A percentile compares a stretch with the other conserved stretches of the same genome.
phyloP scores from a whole-genome alignment of 1,284 basidiomycete species.

The Ceratobasidium papillatum region DNA sequence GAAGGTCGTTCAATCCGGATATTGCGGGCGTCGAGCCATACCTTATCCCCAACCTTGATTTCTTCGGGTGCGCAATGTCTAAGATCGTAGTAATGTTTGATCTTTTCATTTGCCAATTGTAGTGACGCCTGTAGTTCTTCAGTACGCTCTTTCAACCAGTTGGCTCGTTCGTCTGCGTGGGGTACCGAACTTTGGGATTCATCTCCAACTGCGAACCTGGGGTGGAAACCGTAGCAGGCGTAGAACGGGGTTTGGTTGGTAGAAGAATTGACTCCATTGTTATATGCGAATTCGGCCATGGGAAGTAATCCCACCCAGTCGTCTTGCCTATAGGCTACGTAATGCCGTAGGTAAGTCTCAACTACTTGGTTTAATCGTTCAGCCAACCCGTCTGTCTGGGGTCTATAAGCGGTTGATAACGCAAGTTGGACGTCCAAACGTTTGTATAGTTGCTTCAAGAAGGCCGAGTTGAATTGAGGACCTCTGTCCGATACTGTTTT shows the following conservation, averaged over 20 bases:
- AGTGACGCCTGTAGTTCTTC: slow-evolving; percentile 17
- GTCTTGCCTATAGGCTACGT: slow-evolving; percentile 42
- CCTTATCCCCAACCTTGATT: no score
- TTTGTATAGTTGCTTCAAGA: slow-evolving; percentile 44
- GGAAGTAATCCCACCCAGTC: slow-evolving; percentile 45
- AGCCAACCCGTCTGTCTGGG: slow-evolving; percentile 52
- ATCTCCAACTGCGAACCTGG: slow-evolving; percentile 28
- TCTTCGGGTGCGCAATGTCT: neutral
- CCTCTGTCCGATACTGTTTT: slow-evolving; percentile 27
- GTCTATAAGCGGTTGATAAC: slow-evolving; percentile 50
- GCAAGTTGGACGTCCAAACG: slow-evolving; percentile 42
- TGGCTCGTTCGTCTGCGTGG: neutral
- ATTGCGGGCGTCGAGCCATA: no score
- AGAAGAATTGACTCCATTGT: slow-evolving; percentile 36
- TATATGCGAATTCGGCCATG: slow-evolving; percentile 45
- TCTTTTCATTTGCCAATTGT: slow-evolving; percentile 1
- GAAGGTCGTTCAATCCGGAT: no score
- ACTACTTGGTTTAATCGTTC: slow-evolving; percentile 51
- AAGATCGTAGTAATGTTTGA: neutral
- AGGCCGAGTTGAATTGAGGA: slow-evolving; percentile 46
- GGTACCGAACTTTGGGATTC: neutral
- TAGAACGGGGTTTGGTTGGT: slow-evolving; percentile 46
- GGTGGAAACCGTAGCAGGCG: no score
- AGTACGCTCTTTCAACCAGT: neutral
- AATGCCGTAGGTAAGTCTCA: slow-evolving; percentile 46